These are phyloP conservation scores for Umbelopsis sp. DNA, from an alignment of 192 early-diverging fungal genomes.

Conservation along the genomic window DNA sequence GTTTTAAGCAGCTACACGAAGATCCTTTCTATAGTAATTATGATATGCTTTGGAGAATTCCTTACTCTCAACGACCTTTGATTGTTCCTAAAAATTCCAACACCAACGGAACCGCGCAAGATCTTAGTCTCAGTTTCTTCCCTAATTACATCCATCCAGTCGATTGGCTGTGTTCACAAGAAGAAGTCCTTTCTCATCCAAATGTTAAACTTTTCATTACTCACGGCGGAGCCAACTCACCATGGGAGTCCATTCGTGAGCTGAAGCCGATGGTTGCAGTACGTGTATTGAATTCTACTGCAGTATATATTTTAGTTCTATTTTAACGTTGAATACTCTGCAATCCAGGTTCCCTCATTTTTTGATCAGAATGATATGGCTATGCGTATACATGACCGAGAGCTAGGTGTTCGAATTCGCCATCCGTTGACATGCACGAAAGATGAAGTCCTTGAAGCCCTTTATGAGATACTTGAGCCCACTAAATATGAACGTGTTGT, in stretches of 20 bases:
- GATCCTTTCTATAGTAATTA: conserved; percentile 3
- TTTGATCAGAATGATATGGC: conserved; percentile 13
- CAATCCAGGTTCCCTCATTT: background rate
- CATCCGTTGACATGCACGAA: background rate
- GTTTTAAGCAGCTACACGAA: background rate
- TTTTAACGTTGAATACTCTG: background rate
- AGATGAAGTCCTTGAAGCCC: background rate
- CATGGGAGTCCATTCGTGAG: conserved; percentile 8
- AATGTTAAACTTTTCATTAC: conserved; percentile 10
- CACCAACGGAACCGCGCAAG: background rate
- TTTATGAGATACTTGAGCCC: conserved; percentile 2
- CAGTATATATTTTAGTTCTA: background rate
- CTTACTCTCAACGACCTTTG: background rate
- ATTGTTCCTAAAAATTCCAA: background rate
- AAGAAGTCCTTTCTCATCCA: conserved; percentile 1
- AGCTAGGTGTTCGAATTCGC: background rate
- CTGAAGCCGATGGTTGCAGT: background rate
- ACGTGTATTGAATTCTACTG: background rate
- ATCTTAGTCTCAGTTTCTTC: background rate
- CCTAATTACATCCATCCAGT: background rate
- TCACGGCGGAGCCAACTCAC: conserved; percentile 11
- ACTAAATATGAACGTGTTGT: background rate
- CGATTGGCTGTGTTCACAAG: conserved; percentile 14
- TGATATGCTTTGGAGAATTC: conserved; percentile 13
- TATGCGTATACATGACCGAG: conserved; percentile 3